phyloP scores from a whole-genome alignment of 257 asterid species.

The Salvia splendens region DNA sequence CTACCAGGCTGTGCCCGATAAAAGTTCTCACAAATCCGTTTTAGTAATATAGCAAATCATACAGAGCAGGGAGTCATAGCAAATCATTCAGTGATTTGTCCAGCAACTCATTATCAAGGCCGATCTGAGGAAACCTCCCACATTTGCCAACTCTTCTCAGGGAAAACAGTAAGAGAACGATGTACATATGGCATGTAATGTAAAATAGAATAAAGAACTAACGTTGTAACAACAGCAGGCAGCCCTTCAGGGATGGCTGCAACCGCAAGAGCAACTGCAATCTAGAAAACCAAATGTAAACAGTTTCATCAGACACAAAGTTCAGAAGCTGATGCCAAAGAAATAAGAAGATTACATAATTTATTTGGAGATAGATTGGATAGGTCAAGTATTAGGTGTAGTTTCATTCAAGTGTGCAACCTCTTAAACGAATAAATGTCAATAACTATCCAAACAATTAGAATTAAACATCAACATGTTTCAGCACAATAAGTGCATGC shows the following conservation, averaged over 20 bases:
- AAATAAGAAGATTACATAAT: slow-evolving; percentile 25
- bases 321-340: slow-evolving; percentile 17
- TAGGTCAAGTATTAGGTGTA: slow-evolving; percentile 3
- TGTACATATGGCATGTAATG: slow-evolving; percentile 22
- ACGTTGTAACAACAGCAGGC: slow-evolving; percentile 99
- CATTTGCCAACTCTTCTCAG: slow-evolving; percentile 11
- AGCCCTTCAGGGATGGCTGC: slow-evolving; percentile 99
- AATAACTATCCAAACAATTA: slow-evolving; percentile 3
- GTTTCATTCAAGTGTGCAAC: slow-evolving; percentile 16
- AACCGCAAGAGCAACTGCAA: slow-evolving; percentile 99
- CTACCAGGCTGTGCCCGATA: background rate
- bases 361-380: slow-evolving; percentile 15
- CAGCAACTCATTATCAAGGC: background rate
- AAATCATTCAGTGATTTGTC: slow-evolving; percentile 4
- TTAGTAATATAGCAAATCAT: background rate
- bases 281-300: slow-evolving; percentile 50
- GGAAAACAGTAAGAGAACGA: slow-evolving; percentile 6
- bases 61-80: no score
- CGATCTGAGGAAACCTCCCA: slow-evolving; percentile 6
- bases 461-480: no score
- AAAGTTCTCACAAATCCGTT: background rate
- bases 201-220: slow-evolving; percentile 42
- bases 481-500: no score
- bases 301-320: slow-evolving; percentile 25
- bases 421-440: slow-evolving; percentile 7